Base-by-base conservation (phyloP, 116 monocot genomes). In the Posidonia oceanica region DNA sequence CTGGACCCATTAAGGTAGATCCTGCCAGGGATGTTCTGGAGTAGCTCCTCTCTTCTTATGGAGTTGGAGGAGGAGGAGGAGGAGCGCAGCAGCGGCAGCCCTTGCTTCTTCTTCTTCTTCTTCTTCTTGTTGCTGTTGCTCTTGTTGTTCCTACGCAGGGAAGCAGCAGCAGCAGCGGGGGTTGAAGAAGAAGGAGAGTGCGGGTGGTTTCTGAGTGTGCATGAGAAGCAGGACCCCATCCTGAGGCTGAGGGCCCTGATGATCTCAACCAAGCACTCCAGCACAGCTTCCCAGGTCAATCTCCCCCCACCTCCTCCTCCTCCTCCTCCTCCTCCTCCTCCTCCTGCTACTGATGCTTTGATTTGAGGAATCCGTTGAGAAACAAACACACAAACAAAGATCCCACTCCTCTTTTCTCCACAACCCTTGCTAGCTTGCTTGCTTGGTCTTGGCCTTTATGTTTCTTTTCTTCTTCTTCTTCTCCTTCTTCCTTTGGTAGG, bases 161-260 rank as follows among this genome's bases (percentile, higher is more conserved):
- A 29, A 29, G 29, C 29, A 29, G 1, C 29, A 29, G 1, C 29
- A 29, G 10, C 36, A 12, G 58, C 69, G 59, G 40, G 12, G 22
- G 39, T 12, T 29, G 61, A 51, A 4, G 78, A 5, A 4, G 71
- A 65, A 4, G 73, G 55, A 11, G 37, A 18, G 10, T 70, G 54
- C 12, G 61, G 29, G 29, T 60, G 59, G 56, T 68, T 66, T 14
- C 70, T 68, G 16, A 75, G 75, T 11, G 75, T 5, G 40, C 5
- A 61, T 16, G 85, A 88, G 60, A 85, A 72, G 69, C 88, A 88
- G 89, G 89, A 89, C 65, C 89, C 89, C 85, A 89, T 85, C 51
- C 81, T 22, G 3, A 89, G 89, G 29, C 29, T 29, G 29, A 29
- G 1, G 83, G 89, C 81, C 85, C 89, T 79, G 79, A 89, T 62